Conservation (phyloP, 2,329 filamentous ascomycete genomes). For the Tolypocladium guangdongense region DNA sequence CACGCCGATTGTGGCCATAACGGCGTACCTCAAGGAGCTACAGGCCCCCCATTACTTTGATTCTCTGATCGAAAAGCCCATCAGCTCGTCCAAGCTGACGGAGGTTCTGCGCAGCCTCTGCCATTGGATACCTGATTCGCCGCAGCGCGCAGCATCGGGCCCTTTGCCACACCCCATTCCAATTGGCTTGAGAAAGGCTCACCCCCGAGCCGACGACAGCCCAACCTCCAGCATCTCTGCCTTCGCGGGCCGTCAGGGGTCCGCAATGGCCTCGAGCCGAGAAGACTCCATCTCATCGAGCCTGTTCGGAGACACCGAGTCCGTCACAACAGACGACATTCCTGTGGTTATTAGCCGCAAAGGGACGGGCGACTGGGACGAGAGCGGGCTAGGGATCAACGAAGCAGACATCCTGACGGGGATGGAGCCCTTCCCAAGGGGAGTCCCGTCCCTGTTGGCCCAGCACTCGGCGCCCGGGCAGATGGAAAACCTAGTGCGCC, state of each 20-base stretch:
- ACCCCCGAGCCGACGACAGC: constrained; percentile 60
- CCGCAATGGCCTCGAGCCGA: constrained; percentile 70
- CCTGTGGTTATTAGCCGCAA: constrained; percentile 66
- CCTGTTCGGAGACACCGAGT: constrained; percentile 78
- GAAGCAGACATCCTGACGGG: constrained; percentile 40
- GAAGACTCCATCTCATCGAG: constrained; percentile 85
- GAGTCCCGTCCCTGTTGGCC: constrained; percentile 43
- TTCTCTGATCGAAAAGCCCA: constrained; percentile 90
- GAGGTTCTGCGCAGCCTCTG: constrained; percentile 82
- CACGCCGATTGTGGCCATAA: constrained; percentile 93
- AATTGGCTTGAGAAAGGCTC: constrained; percentile 55
- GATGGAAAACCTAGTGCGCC: constrained; percentile 46
- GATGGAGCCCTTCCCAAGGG: constrained; percentile 24
- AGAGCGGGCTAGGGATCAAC: constrained; percentile 68
- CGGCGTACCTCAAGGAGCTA: constrained; percentile 94
- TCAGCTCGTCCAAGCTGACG: constrained; percentile 80
- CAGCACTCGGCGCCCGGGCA: constrained; percentile 55
- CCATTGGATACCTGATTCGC: constrained; percentile 76
- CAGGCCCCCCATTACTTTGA: constrained; percentile 95
- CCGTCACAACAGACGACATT: constrained; percentile 65
- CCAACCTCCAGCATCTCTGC: constrained; percentile 69
- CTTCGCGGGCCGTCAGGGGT: constrained; percentile 58
- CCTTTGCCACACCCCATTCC: constrained; percentile 48
- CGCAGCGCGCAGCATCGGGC: constrained; percentile 30
- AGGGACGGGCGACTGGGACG: constrained; percentile 66